phyloP scores from a whole-genome alignment of 148 eudicot species.

The Camellia lanceoleosa region DNA sequence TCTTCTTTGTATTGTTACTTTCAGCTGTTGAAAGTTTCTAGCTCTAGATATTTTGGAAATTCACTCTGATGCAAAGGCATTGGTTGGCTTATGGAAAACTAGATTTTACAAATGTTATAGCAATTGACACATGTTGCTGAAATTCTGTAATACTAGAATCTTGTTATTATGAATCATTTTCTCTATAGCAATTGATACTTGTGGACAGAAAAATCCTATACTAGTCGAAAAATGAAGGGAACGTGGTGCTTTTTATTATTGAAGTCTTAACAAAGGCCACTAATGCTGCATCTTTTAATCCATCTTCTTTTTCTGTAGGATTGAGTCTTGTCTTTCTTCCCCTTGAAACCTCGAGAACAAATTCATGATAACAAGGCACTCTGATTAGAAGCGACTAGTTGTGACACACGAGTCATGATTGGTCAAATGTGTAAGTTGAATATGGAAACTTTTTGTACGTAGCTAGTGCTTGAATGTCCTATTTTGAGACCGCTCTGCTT shows the following conservation, averaged over 20 bases:
- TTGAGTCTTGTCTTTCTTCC: slow-evolving; percentile 53
- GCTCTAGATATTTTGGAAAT: too few relatives aligned
- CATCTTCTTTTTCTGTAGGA: slow-evolving; percentile 35
- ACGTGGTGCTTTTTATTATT: too few relatives aligned
- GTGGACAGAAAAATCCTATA: background rate
- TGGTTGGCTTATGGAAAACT: too few relatives aligned
- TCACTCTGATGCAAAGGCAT: too few relatives aligned
- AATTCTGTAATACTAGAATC: background rate
- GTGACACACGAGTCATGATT: background rate
- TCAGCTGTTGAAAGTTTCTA: too few relatives aligned
- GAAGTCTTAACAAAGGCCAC: too few relatives aligned
- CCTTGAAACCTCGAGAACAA: slow-evolving; percentile 29
- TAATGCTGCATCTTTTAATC: background rate
- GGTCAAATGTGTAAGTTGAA: background rate
- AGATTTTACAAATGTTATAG: too few relatives aligned
- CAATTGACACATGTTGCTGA: too few relatives aligned
- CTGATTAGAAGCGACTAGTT: slow-evolving; percentile 10
- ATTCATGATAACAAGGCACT: slow-evolving; percentile 23
- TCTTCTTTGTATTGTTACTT: too few relatives aligned
- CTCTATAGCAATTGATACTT: too few relatives aligned
- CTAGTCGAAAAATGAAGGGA: background rate
- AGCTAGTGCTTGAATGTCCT: background rate
- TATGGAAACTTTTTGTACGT: too few relatives aligned
- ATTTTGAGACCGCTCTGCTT: background rate
- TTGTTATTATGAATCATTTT: background rate